Percentiles rank a stretch among this genome's conserved stretches.
These are phyloP conservation scores for Hanseniaspora gamundiae DNA, from an alignment of 1,139 yeast genomes.

Conservation along the genomic window DNA sequence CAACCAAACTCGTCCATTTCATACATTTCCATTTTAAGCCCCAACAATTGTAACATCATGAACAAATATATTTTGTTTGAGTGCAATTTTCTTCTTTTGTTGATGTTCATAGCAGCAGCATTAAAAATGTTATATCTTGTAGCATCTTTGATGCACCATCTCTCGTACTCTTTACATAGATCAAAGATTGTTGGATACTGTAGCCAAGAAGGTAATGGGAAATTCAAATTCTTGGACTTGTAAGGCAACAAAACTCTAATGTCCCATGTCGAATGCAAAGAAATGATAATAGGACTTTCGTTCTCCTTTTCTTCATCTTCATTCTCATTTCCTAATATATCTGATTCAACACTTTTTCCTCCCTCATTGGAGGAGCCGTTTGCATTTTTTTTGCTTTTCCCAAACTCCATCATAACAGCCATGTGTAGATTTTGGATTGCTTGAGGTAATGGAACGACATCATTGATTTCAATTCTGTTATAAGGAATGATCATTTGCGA, in stretches of 20 bases:
- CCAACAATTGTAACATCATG: conserved; percentile 6
- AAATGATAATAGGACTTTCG: conserved; percentile 51
- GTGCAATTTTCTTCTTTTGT: conserved; percentile 7
- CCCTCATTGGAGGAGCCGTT: conserved; percentile 7
- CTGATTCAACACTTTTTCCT: too few relatives aligned
- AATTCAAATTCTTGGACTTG: conserved; percentile 68
- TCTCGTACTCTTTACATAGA: conserved; percentile 55
- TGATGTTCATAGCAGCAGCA: conserved; percentile 8
- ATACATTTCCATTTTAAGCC: conserved; percentile 8
- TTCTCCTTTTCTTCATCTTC: conserved; percentile 29
- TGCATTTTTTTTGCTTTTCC: background rate
- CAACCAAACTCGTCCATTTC: conserved; percentile 9
- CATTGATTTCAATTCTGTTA: conserved; percentile 8
- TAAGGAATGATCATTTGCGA: conserved; percentile 5
- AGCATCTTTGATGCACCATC: conserved; percentile 55
- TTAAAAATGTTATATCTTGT: conserved; percentile 7
- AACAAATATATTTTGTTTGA: conserved; percentile 7
- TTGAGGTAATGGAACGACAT: conserved; percentile 42
- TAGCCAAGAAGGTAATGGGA: conserved; percentile 60
- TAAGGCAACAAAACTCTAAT: conserved; percentile 67
- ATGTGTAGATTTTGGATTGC: conserved; percentile 45
- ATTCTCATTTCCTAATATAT: too few relatives aligned
- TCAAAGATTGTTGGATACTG: conserved; percentile 73
- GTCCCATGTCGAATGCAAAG: conserved; percentile 52
- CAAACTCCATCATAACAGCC: conserved; percentile 22